Percentiles rank a stretch among this genome's conserved stretches.
Conservation (phyloP, 306 rosid genomes). For the Corylus avellana region DNA sequence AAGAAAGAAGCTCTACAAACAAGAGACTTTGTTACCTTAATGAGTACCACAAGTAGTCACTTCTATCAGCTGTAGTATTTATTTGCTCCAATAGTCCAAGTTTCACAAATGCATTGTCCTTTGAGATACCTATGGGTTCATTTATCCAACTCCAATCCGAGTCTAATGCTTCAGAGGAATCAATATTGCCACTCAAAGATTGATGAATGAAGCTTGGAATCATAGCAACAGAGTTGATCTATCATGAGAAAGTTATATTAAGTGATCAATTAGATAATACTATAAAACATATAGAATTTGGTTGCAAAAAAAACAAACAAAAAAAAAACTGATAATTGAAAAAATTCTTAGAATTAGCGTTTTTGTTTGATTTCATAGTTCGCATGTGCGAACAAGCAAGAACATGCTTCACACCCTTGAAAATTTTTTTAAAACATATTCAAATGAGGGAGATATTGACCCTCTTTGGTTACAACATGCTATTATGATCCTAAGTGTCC, state of each 20-base stretch:
- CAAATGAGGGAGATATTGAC: not conserved
- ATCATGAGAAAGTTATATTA: slow-evolving; percentile 25
- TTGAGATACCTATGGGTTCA: slow-evolving; percentile 92
- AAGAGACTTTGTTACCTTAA: slow-evolving; percentile 51
- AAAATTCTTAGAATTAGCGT: not conserved
- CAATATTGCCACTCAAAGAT: slow-evolving; percentile 43
- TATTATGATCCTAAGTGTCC: too few relatives aligned
- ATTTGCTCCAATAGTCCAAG: slow-evolving; percentile 83
- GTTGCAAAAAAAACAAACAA: not conserved
- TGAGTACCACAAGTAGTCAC: slow-evolving; percentile 95
- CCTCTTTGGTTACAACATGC: not conserved
- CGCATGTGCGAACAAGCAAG: too few relatives aligned
- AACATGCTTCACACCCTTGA: not conserved
- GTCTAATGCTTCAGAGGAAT: slow-evolving; percentile 49
- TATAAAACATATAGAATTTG: not conserved
- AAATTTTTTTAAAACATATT: not conserved
- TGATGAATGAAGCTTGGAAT: slow-evolving; percentile 59
- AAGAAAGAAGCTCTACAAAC: not conserved
- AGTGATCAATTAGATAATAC: not conserved
- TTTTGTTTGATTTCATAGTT: not conserved
- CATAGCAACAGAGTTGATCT: slow-evolving; percentile 73
- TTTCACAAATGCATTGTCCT: slow-evolving; percentile 60
- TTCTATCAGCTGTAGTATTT: slow-evolving; percentile 86
- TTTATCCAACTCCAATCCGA: slow-evolving; percentile 79
- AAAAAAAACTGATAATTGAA: not conserved